Evolutionary conservation across 176 grass and related monocot genomes (phyloP).

Genomic region (Hsuehochloa calcarea): DNA sequence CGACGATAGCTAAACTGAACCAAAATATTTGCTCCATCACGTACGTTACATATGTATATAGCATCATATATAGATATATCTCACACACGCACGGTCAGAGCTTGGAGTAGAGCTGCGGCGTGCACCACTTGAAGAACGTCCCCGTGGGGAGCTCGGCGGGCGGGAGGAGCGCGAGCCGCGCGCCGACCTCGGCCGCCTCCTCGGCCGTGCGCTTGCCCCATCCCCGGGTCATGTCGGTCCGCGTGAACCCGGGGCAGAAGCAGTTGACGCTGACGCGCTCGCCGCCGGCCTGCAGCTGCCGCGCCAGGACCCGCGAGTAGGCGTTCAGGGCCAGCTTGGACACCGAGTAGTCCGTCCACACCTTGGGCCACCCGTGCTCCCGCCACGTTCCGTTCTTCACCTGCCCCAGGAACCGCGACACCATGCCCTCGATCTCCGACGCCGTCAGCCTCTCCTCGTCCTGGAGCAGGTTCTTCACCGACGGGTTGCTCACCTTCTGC

Average conservation of each 20-base stretch:
- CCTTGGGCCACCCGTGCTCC: slow-evolving; percentile 69
- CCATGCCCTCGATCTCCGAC: slow-evolving; percentile 56
- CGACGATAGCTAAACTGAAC: background rate
- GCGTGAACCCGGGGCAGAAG: slow-evolving; percentile 95
- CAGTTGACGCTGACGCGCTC: slow-evolving; percentile 83
- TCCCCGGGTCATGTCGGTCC: slow-evolving; percentile 76
- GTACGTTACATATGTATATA: background rate
- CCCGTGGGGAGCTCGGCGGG: slow-evolving; percentile 61
- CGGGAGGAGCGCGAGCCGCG: slow-evolving; percentile 47
- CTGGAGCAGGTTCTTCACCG: slow-evolving; percentile 39
- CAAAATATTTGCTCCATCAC: background rate
- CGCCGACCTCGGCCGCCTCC: slow-evolving; percentile 59
- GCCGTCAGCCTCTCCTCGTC: slow-evolving; percentile 69
- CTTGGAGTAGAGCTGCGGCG: slow-evolving; percentile 70
- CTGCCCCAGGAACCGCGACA: slow-evolving; percentile 63
- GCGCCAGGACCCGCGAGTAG: slow-evolving; percentile 74
- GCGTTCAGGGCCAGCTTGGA: slow-evolving; percentile 94
- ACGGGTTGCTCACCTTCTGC: slow-evolving; percentile 68
- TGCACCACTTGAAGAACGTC: slow-evolving; percentile 72
- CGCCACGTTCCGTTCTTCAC: slow-evolving; percentile 74
- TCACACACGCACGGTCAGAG: slow-evolving; percentile 18
- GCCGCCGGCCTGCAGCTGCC: slow-evolving; percentile 42
- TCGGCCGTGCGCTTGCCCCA: slow-evolving; percentile 62
- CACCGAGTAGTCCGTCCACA: slow-evolving; percentile 93
- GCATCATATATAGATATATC: background rate